A percentile compares a stretch with the other conserved stretches of the same genome.
phyloP scores from a whole-genome alignment of 2,329 filamentous ascomycete genomes.

The Paracorniculantispora psalliotae region DNA sequence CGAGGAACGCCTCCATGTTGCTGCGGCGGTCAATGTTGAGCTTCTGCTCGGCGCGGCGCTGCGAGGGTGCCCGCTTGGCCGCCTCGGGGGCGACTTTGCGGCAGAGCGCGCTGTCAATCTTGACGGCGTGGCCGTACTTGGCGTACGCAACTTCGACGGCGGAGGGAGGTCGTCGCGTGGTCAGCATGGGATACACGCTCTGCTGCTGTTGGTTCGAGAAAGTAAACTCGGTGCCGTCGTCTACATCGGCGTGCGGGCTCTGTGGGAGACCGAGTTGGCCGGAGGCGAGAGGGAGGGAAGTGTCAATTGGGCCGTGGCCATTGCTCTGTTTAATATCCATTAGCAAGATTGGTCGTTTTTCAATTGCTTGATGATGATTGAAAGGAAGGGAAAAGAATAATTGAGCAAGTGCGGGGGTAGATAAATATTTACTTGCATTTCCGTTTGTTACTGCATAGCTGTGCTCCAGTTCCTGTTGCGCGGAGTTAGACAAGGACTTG shows the following conservation, averaged over 20 bases:
- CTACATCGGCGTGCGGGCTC: not conserved
- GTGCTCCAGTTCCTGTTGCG: constrained; percentile 30
- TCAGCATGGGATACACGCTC: not conserved
- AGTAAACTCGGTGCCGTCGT: not conserved
- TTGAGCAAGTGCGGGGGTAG: no score
- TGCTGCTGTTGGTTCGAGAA: not conserved
- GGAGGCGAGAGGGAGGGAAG: not conserved
- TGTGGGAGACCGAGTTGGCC: not conserved
- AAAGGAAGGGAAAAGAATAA: not conserved
- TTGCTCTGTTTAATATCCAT: constrained; percentile 9
- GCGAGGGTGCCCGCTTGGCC: constrained; percentile 45
- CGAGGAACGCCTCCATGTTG: constrained; percentile 56
- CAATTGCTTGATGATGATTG: not conserved
- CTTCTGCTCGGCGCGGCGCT: constrained; percentile 48
- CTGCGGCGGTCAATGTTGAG: constrained; percentile 54
- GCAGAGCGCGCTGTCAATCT: constrained; percentile 50
- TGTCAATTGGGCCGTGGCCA: constrained; percentile 13
- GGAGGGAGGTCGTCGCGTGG: constrained; percentile 16
- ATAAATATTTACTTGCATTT: not conserved
- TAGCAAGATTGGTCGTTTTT: not conserved
- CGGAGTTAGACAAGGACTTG: constrained; percentile 19
- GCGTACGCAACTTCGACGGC: constrained; percentile 44
- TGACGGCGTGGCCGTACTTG: constrained; percentile 42
- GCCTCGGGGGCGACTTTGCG: constrained; percentile 47
- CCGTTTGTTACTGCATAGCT: constrained; percentile 16